phyloP scores from a whole-genome alignment of 345 rosid genomes.

The Trapa bicornis region DNA sequence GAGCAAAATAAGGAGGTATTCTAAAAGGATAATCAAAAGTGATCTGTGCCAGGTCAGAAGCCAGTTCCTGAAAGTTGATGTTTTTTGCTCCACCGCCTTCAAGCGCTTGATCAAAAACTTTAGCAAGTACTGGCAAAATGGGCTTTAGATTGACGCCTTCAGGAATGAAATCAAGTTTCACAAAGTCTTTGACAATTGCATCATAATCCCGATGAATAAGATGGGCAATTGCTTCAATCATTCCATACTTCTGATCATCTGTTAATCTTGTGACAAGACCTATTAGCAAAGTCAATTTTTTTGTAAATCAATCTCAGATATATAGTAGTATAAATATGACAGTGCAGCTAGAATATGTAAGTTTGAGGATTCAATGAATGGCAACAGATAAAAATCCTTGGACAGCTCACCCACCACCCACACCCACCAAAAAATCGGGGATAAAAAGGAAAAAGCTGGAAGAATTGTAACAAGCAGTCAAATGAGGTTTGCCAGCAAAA shows the following conservation, averaged over 20 bases:
- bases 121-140: conserved; percentile 84
- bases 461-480: background rate
- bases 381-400: background rate
- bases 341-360: background rate
- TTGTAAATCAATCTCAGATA: background rate
- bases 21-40: conserved; percentile 96
- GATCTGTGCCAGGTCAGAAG: conserved; percentile 90
- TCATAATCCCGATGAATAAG: conserved; percentile 85
- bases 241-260: conserved; percentile 95
- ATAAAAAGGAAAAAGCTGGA: background rate
- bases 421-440: too few species aligned
- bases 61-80: conserved; percentile 87
- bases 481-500: background rate
- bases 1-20: conserved; percentile 96
- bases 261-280: conserved; percentile 88
- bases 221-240: conserved; percentile 98
- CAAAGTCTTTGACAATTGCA: conserved; percentile 89
- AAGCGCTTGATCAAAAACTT: conserved; percentile 96
- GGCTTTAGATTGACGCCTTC: conserved; percentile 95
- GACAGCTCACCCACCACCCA: too few species aligned
- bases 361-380: background rate
- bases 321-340: background rate
- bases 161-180: conserved; percentile 84
- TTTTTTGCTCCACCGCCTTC: conserved; percentile 98
- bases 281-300: conserved; percentile 17